Percentiles rank a stretch among this genome's conserved stretches.
phyloP scores from a whole-genome alignment of 192 early-diverging fungal genomes.

The Coemansia sp. region DNA sequence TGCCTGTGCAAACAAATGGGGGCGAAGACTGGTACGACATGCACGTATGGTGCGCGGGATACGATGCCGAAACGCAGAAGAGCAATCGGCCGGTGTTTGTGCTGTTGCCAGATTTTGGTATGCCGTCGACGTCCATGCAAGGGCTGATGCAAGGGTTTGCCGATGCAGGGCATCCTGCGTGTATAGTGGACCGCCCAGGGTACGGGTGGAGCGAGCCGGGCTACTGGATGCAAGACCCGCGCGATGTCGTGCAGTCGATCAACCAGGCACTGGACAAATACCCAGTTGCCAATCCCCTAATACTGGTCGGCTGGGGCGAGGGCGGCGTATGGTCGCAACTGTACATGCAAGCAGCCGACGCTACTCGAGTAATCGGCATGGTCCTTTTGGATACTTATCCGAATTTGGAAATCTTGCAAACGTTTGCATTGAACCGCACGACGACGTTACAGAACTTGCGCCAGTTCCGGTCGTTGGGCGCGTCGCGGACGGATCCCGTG shows the following conservation, averaged over 20 bases:
- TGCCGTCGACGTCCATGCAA: conserved; percentile 53
- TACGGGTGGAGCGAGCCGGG: conserved; percentile 59
- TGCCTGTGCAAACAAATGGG: conserved; percentile 46
- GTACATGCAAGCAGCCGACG: conserved; percentile 52
- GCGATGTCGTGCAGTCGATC: conserved; percentile 53
- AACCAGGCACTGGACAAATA: conserved; percentile 50
- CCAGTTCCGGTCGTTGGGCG: conserved; percentile 31
- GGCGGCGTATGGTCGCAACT: conserved; percentile 58
- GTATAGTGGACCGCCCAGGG: conserved; percentile 54
- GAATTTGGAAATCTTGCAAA: conserved; percentile 53
- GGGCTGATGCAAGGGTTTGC: conserved; percentile 45
- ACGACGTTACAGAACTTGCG: conserved; percentile 52
- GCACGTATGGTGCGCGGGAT: conserved; percentile 53
- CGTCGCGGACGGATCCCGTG: background rate
- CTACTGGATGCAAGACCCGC: conserved; percentile 50
- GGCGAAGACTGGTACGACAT: conserved; percentile 48
- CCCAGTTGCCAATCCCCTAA: conserved; percentile 42
- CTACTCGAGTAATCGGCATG: conserved; percentile 44
- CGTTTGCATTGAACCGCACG: conserved; percentile 53
- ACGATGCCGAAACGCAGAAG: conserved; percentile 5
- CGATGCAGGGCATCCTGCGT: conserved; percentile 42
- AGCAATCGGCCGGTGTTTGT: conserved; percentile 44
- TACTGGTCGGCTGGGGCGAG: conserved; percentile 56
- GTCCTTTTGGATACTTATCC: conserved; percentile 53
- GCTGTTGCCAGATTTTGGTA: conserved; percentile 51